Base-by-base conservation (phyloP, 179 eudicot genomes). In the Beta corolliflora region DNA sequence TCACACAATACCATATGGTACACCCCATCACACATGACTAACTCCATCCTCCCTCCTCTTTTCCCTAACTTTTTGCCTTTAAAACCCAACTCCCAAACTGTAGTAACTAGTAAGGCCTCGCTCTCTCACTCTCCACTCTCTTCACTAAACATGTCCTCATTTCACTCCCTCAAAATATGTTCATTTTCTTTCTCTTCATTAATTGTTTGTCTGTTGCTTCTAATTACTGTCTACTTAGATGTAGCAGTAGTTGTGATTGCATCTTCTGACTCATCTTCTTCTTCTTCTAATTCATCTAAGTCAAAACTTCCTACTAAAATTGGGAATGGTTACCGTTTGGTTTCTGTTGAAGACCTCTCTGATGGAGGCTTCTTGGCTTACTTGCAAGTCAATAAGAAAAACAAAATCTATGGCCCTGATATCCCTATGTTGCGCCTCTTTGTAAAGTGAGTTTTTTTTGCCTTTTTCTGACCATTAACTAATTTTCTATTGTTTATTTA, bases 391-490 rank as follows among this genome's bases (percentile, higher is more conserved):
- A 92, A 92, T 66, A 80, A 87, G 84, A 88, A 87, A 77, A 95
- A 83, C 84, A 80, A 46, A 1, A 85, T 95, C 76, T 95, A 90
- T 77, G 99, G 98, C 67, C 83, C 92, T 83, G 99, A 95, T 85
- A 91, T 95, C 74, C 91, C 97, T 29, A 71, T 73, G 83, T 85
- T 95, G 85, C 93, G 91, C 76, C 92, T 95, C 87, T 89, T 85
- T 84, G 94, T 95, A 78, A 95, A 94, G 99, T 95, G 83, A 87
- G n/a, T n/a, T n/a, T n/a, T n/a, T n/a, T n/a, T n/a, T n/a, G n/a
- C n/a, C n/a, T n/a, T n/a, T n/a, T n/a, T n/a, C 19, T 50, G 41
- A 36, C 41, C 41, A 36, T 36, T 31, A 36, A 31, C 21, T 53
- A 8, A 3, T 52, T 68, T 0, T 66, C 14, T 1, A 65, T 14